Evolutionary conservation across 2,329 filamentous ascomycete species (phyloP).

Genomic region (Neurospora sp.): DNA sequence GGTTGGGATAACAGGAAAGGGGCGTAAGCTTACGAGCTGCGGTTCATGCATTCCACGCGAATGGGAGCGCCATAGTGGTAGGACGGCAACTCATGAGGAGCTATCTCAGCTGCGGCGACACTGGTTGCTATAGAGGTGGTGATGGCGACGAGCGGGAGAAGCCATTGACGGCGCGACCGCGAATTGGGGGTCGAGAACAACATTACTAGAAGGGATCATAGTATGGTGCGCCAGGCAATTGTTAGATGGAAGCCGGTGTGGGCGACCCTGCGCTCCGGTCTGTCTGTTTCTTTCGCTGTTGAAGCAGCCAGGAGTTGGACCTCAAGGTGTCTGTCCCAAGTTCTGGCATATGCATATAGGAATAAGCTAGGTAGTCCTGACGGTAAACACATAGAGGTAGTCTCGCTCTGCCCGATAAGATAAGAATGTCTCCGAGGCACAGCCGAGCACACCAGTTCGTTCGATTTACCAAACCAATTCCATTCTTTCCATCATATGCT

Average conservation of each 20-base stretch:
- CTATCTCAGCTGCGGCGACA: background rate
- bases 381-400: background rate
- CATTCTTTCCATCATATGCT: background rate
- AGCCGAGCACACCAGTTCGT: background rate
- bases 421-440: background rate
- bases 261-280: background rate
- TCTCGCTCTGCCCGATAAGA: background rate
- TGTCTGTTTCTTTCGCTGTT: background rate
- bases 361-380: background rate
- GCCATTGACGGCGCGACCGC: background rate
- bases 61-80: constrained; percentile 60
- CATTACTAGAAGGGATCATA: background rate
- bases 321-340: background rate
- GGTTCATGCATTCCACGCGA: constrained; percentile 63
- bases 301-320: background rate
- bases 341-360: background rate
- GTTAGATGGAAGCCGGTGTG: background rate
- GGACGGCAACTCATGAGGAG: constrained; percentile 35
- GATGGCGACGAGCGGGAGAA: background rate
- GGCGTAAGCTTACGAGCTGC: constrained; percentile 52
- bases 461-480: background rate
- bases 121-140: background rate
- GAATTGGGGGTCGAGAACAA: background rate
- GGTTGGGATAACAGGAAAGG: background rate
- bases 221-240: background rate